Evolutionary conservation across 1,139 yeast species (phyloP).

Genomic region (Suhomyces terraborum): DNA sequence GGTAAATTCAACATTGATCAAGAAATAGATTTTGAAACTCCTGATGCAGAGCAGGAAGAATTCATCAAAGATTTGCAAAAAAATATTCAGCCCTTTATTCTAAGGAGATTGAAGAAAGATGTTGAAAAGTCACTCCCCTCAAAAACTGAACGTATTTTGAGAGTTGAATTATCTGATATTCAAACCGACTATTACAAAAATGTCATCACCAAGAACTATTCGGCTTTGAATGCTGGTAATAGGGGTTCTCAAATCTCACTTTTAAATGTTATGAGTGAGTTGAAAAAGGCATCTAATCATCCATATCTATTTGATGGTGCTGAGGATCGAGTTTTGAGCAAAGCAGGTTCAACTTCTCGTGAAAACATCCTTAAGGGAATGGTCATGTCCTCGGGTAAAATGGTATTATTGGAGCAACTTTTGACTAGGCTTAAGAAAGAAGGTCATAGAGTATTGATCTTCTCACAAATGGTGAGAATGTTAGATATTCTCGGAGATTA

Average conservation of each 20-base stretch:
- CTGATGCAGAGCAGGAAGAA: constrained; percentile 81
- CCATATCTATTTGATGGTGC: constrained; percentile 95
- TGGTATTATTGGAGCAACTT: constrained; percentile 91
- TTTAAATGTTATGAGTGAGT: constrained; percentile 89
- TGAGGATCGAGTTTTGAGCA: constrained; percentile 75
- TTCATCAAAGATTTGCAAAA: constrained; percentile 84
- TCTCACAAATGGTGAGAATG: constrained; percentile 97
- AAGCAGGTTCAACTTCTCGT: constrained; percentile 61
- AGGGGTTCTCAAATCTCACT: constrained; percentile 78
- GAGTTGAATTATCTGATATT: constrained; percentile 92
- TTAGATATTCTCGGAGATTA: constrained; percentile 95
- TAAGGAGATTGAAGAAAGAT: constrained; percentile 92
- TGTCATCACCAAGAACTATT: constrained; percentile 85
- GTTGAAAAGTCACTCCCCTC: constrained; percentile 96
- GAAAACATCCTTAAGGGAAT: constrained; percentile 85
- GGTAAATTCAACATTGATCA: constrained; percentile 87
- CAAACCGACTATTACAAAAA: constrained; percentile 96
- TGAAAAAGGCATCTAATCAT: constrained; percentile 95
- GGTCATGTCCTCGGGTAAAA: constrained; percentile 97
- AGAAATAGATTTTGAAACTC: constrained; percentile 89
- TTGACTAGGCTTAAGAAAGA: constrained; percentile 82
- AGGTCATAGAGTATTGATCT: constrained; percentile 93
- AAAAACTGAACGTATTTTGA: constrained; percentile 87
- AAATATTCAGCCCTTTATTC: constrained; percentile 84
- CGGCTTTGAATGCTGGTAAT: constrained; percentile 86